Conservation (phyloP, 2,329 filamentous ascomycete species). For the Xylaria sp. region DNA sequence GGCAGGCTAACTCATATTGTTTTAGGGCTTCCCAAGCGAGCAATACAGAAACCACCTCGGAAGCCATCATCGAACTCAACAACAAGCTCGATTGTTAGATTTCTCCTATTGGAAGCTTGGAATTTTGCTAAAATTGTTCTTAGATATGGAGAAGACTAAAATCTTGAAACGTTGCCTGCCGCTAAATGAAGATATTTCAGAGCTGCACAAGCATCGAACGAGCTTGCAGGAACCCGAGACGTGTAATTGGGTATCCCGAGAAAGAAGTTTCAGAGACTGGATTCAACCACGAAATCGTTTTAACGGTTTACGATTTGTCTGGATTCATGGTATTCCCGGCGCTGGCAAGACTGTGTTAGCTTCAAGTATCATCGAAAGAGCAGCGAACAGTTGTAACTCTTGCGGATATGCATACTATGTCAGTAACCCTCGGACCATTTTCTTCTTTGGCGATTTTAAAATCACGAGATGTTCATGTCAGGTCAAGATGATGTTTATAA, state of each 20-base stretch:
- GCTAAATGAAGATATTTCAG: background rate
- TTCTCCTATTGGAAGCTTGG: background rate
- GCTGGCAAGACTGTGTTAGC: conserved; percentile 47
- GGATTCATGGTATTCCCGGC: conserved; percentile 41
- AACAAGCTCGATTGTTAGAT: background rate
- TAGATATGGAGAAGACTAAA: background rate
- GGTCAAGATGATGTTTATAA: no score
- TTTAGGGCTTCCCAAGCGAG: background rate
- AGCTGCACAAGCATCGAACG: conserved; percentile 22
- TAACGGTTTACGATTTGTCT: conserved; percentile 22
- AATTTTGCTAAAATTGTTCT: background rate
- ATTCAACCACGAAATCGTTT: background rate
- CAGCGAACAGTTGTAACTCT: conserved; percentile 31
- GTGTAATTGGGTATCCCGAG: conserved; percentile 29
- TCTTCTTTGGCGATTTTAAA: no score
- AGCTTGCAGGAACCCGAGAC: conserved; percentile 25
- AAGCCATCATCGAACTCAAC: background rate
- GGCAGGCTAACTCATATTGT: background rate
- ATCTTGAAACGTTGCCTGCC: conserved; percentile 15
- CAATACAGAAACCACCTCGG: background rate
- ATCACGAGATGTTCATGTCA: no score
- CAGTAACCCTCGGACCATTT: background rate
- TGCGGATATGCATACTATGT: conserved; percentile 44
- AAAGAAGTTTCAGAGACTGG: conserved; percentile 18
- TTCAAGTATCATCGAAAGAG: conserved; percentile 33